Evolutionary conservation across 345 rosid genomes (phyloP), one percentile per base, ranked within the genome.

Genomic region (Acer saccharum): DNA sequence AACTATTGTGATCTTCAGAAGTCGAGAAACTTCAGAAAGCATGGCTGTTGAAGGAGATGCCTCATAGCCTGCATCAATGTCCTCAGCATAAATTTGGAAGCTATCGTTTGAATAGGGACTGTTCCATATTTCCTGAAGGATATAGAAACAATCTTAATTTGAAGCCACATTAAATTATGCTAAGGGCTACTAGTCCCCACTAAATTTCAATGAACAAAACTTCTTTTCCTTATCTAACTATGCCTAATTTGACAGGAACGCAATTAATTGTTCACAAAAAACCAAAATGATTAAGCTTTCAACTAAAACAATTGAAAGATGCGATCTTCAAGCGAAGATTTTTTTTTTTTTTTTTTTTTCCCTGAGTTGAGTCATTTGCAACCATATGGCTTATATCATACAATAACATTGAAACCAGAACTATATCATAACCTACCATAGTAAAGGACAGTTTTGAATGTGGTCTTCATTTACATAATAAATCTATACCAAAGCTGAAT

Each of bases 71-170:
- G 84, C 86, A 81, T 96, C 97, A 76, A 96, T 92, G 44, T 92
- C 97, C 74, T 94, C 95, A 71, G 97, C 99, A 84, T 87, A 92
- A 66, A 90, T 90, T 17, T 97, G 94, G 73, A 96, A 96, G 86
- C 95, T 89, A 78, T 92, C 98, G 79, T 92, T 92, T 0, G 98
- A 91, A 77, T 92, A 94, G 0, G 97, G 94, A 85, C 92, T 84
- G 68, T 96, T 96, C 99, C 97, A 94, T 73, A 96, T 91, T 82
- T 96, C 97, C 99, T 95, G 83, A 80, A 27, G 84, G 39, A 43
- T 7, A 68, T 69, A 66, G 76, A 29, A 57, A 72, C 1, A 10
- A 35, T 18, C 64, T 72, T 61, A n/a, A 63, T 14, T 69, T 21
- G 20, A 58, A 44, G 39, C 69, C 50, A 58, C 18, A 50, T 63